These are phyloP conservation scores for Cyphellophora europaea DNA, from an alignment of 2,329 filamentous ascomycete species.

Conservation along the genomic window DNA sequence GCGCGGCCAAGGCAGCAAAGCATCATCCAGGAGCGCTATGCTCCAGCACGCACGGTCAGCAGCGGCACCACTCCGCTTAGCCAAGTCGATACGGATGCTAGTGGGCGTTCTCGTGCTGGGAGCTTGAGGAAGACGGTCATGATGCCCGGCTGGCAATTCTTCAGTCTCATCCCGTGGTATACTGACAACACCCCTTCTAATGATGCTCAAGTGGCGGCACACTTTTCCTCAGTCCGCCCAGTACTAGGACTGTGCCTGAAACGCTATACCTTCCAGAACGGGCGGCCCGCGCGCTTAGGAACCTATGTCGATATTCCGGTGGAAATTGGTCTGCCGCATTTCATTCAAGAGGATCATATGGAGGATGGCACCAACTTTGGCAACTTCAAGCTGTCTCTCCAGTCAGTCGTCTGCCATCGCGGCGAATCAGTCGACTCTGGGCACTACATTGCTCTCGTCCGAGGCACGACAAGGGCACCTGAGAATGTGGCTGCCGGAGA, in stretches of 20 bases:
- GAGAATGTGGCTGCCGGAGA: slow-evolving; percentile 28
- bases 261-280: slow-evolving; percentile 69
- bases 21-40: slow-evolving; percentile 34
- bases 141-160: slow-evolving; percentile 97
- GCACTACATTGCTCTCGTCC: slow-evolving; percentile 80
- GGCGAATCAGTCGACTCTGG: slow-evolving; percentile 78
- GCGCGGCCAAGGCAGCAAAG: slow-evolving; percentile 26
- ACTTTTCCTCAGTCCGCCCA: slow-evolving; percentile 73
- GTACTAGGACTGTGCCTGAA: slow-evolving; percentile 91
- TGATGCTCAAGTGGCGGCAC: slow-evolving; percentile 76
- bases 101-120: slow-evolving; percentile 24
- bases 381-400: slow-evolving; percentile 88
- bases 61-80: slow-evolving; percentile 27
- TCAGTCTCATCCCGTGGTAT: slow-evolving; percentile 89
- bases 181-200: slow-evolving; percentile 55
- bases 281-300: slow-evolving; percentile 60
- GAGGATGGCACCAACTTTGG: slow-evolving; percentile 60
- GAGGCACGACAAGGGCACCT: slow-evolving; percentile 60
- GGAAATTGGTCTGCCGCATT: slow-evolving; percentile 73
- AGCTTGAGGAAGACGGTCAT: slow-evolving; percentile 68
- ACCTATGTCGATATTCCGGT: slow-evolving; percentile 89
- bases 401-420: slow-evolving; percentile 86
- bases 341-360: slow-evolving; percentile 71
- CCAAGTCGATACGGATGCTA: slow-evolving; percentile 22
- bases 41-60: slow-evolving; percentile 33